phyloP scores from a whole-genome alignment of 73 alveolate genomes.

The Durusdinium trenchii region DNA sequence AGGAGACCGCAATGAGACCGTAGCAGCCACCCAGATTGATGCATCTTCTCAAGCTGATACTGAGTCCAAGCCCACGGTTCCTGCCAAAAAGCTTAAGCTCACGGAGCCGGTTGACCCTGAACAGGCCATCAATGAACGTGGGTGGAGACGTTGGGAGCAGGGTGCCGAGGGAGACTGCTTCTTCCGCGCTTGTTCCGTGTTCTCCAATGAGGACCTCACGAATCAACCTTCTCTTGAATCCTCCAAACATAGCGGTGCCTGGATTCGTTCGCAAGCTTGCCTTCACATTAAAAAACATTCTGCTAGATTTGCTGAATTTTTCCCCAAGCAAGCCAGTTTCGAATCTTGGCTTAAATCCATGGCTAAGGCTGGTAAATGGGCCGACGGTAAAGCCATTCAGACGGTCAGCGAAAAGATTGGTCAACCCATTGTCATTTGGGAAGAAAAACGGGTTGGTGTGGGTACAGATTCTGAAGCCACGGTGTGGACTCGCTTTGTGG shows the following conservation, averaged over 20 bases:
- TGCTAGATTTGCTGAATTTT: not conserved
- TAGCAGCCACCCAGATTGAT: not conserved
- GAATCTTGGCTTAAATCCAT: not conserved
- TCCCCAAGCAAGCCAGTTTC: not conserved
- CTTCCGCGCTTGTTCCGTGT: not conserved
- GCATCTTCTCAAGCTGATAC: not conserved
- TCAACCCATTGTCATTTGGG: not conserved
- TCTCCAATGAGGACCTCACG: not conserved
- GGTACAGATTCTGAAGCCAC: not conserved
- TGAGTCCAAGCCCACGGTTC: not conserved
- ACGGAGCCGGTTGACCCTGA: not conserved
- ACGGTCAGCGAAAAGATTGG: not conserved
- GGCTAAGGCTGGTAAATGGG: not conserved
- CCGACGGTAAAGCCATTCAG: not conserved
- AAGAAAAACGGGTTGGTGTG: no score
- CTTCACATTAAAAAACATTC: not conserved
- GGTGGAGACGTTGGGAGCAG: not conserved
- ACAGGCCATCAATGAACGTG: not conserved
- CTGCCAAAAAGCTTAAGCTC: not conserved
- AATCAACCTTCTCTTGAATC: not conserved
- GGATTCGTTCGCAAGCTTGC: not conserved
- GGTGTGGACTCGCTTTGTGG: not conserved
- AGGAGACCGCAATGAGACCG: no score
- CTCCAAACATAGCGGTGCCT: not conserved
- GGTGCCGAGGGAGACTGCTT: not conserved